These are phyloP conservation scores for Babesia gibsoni DNA, from an alignment of 169 alveolate genomes.

Conservation along the genomic window DNA sequence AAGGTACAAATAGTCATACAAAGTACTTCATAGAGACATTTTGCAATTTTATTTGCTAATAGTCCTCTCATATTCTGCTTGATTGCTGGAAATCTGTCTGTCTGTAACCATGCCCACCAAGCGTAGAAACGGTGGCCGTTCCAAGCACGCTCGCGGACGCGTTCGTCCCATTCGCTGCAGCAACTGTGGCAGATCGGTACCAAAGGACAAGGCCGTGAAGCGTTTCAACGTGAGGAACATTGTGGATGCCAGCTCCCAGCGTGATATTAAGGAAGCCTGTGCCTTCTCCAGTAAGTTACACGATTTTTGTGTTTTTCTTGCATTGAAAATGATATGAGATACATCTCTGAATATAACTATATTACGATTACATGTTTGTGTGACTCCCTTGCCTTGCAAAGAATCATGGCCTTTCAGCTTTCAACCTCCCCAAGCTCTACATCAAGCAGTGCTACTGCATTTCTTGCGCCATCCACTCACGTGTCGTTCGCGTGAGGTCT, in stretches of 20 bases:
- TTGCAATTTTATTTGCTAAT: neutral
- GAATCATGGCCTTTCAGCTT: conserved; percentile 55
- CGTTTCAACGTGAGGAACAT: conserved; percentile 96
- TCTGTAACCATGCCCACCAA: conserved; percentile 92
- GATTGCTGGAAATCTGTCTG: neutral
- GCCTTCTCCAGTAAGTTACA: conserved; percentile 79
- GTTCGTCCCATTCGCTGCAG: conserved; percentile 94
- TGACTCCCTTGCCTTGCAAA: neutral
- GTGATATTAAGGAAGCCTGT: conserved; percentile 96
- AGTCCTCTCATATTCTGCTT: neutral
- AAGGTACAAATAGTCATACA: neutral
- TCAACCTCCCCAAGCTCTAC: conserved; percentile 95
- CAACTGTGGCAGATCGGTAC: conserved; percentile 97
- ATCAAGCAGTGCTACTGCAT: conserved; percentile 98
- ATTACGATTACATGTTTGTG: conserved; percentile 39
- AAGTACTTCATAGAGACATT: neutral
- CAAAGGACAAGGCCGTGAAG: conserved; percentile 99
- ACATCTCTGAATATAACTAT: neutral
- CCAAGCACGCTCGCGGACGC: conserved; percentile 99
- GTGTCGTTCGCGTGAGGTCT: conserved; percentile 95
- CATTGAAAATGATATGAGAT: neutral
- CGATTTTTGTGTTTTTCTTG: conserved; percentile 50
- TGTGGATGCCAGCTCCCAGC: conserved; percentile 97
- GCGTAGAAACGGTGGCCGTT: conserved; percentile 99
- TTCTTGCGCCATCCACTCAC: conserved; percentile 99